Percentiles rank a stretch among this genome's conserved stretches.
Conservation (phyloP, 2,329 filamentous ascomycete genomes). For the Paraphoma chrysanthemicola region DNA sequence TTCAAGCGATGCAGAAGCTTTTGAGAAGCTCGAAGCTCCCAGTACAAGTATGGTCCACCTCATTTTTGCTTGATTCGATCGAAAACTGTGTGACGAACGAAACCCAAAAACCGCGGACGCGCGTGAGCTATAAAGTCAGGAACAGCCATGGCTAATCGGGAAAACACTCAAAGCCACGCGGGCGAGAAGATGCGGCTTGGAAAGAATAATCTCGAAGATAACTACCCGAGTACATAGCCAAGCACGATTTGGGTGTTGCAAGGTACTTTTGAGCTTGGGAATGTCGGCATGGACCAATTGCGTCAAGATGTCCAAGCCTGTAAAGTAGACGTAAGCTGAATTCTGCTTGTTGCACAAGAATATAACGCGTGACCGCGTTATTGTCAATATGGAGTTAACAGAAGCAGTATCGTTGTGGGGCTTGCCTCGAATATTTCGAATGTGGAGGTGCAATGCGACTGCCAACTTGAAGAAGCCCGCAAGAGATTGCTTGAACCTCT, state of each 20-base stretch:
- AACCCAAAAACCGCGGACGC: not conserved
- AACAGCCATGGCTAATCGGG: not conserved
- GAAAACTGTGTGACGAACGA: not conserved
- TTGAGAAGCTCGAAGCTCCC: constrained; percentile 23
- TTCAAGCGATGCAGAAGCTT: constrained; percentile 18
- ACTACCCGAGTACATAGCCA: constrained; percentile 11
- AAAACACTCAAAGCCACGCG: constrained; percentile 2
- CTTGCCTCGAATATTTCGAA: not conserved
- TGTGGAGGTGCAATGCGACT: not conserved
- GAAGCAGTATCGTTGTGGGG: constrained; percentile 14
- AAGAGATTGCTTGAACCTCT: too few relatives aligned
- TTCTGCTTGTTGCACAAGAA: constrained; percentile 12
- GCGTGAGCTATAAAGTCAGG: constrained; percentile 16
- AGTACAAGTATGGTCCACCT: constrained; percentile 19
- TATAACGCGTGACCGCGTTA: constrained; percentile 13
- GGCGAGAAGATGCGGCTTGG: constrained; percentile 3
- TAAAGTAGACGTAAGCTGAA: constrained; percentile 8
- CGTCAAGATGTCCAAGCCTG: constrained; percentile 12
- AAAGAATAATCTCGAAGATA: constrained; percentile 18
- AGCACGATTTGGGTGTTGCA: constrained; percentile 13
- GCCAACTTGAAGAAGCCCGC: too few relatives aligned
- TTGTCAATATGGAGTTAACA: constrained; percentile 26
- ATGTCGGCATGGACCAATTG: constrained; percentile 9
- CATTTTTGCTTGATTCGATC: constrained; percentile 20
- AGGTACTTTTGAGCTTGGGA: constrained; percentile 15